Percentiles rank a stretch among this genome's conserved stretches.
phyloP scores from a whole-genome alignment of 2,329 filamentous ascomycete genomes.

The Juglanconis oblonga region DNA sequence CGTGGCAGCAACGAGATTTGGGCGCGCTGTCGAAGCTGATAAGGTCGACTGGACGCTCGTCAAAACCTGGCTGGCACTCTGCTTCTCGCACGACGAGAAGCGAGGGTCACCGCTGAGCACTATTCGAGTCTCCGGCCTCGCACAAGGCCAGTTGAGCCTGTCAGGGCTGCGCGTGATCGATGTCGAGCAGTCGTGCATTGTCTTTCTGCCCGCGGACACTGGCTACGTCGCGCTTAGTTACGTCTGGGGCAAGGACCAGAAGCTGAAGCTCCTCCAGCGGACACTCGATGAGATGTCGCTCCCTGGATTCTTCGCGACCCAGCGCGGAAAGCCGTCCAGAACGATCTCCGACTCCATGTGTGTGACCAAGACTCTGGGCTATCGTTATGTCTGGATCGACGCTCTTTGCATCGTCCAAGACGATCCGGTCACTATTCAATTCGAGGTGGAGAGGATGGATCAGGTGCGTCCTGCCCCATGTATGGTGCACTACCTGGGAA shows the following conservation, averaged over 20 bases:
- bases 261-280: constrained; percentile 2
- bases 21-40: background rate
- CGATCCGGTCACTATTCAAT: constrained; percentile 1
- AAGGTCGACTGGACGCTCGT: background rate
- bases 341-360: constrained; percentile 9
- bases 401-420: constrained; percentile 13
- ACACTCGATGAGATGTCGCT: background rate
- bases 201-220: background rate
- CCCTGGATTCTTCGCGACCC: constrained; percentile 3
- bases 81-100: background rate
- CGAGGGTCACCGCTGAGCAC: no score
- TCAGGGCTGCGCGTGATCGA: background rate
- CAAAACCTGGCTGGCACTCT: background rate
- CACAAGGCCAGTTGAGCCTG: background rate
- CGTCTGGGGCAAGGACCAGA: constrained; percentile 16
- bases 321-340: constrained; percentile 1
- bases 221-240: constrained; percentile 32
- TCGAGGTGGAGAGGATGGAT: constrained; percentile 7
- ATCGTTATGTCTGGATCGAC: constrained; percentile 11
- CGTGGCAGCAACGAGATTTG: background rate
- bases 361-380: constrained; percentile 1
- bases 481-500: no score
- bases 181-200: background rate
- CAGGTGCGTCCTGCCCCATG: no score
- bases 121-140: background rate